Evolutionary conservation across 2,329 filamentous ascomycete species (phyloP).

Genomic region (Colletotrichum magnum): DNA sequence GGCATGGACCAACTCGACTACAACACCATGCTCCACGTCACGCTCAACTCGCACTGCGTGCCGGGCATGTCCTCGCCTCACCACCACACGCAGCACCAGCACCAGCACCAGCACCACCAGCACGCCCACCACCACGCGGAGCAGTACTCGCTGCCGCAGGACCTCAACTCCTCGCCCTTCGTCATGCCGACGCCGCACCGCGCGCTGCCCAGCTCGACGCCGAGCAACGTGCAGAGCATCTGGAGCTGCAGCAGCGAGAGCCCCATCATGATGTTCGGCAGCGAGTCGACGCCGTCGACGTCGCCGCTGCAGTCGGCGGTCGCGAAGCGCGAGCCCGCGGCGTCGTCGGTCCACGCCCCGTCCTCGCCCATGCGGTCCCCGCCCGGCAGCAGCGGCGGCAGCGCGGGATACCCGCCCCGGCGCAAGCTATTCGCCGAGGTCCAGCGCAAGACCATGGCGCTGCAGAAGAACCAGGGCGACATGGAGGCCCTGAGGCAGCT

Average conservation of each 20-base stretch:
- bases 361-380: slow-evolving; percentile 47
- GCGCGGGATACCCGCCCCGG: slow-evolving; percentile 49
- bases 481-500: slow-evolving; percentile 42
- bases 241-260: slow-evolving; percentile 58
- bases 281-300: slow-evolving; percentile 46
- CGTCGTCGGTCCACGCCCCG: slow-evolving; percentile 44
- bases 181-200: slow-evolving; percentile 41
- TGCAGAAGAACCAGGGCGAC: slow-evolving; percentile 57
- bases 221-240: slow-evolving; percentile 53
- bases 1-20: slow-evolving; percentile 52
- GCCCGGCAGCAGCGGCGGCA: slow-evolving; percentile 52
- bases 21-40: slow-evolving; percentile 54
- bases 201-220: slow-evolving; percentile 54
- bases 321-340: slow-evolving; percentile 51
- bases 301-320: slow-evolving; percentile 51
- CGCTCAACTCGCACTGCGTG: slow-evolving; percentile 40
- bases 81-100: slow-evolving; percentile 21
- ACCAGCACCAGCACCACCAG: slow-evolving; percentile 16
- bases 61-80: slow-evolving; percentile 37
- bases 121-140: slow-evolving; percentile 18
- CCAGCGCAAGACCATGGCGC: slow-evolving; percentile 59
- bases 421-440: slow-evolving; percentile 59
- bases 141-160: slow-evolving; percentile 37
- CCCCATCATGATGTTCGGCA: slow-evolving; percentile 56
- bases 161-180: slow-evolving; percentile 41